Evolutionary conservation across 2,329 filamentous ascomycete genomes (phyloP).

Genomic region (Xylaria hypoxylon): DNA sequence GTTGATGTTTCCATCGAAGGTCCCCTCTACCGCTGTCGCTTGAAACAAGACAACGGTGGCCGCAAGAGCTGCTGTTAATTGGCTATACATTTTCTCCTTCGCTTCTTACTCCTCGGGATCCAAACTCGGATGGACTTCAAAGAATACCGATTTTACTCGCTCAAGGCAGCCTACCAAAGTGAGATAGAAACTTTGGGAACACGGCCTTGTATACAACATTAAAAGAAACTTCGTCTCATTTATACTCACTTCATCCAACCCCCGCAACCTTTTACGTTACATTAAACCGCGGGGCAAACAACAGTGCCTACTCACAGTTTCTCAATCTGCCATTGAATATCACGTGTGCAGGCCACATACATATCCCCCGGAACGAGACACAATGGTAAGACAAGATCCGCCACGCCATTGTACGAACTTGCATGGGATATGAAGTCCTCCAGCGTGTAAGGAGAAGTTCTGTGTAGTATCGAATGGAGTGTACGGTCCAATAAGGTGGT

Average conservation of each 20-base stretch:
- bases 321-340: conserved; percentile 7
- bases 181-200: background rate
- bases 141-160: background rate
- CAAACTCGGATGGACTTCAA: background rate
- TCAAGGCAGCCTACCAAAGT: background rate
- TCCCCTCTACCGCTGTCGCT: conserved; percentile 31
- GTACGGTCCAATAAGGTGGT: conserved; percentile 18
- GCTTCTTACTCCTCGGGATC: background rate
- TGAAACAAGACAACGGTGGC: conserved; percentile 16
- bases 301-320: background rate
- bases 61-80: background rate
- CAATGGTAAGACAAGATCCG: background rate
- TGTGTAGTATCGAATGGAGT: background rate
- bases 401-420: conserved; percentile 8
- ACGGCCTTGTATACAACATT: background rate
- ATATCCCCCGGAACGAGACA: background rate
- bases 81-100: conserved; percentile 21
- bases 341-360: conserved; percentile 2
- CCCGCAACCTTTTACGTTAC: conserved; percentile 12
- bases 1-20: conserved; percentile 67
- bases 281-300: conserved; percentile 8
- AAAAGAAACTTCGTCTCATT: conserved; percentile 10
- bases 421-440: background rate
- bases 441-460: conserved; percentile 14
- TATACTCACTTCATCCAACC: conserved; percentile 24